Evolutionary conservation across 352 stramenopile species (phyloP).

Genomic region (Nannochloropsis limnetica): DNA sequence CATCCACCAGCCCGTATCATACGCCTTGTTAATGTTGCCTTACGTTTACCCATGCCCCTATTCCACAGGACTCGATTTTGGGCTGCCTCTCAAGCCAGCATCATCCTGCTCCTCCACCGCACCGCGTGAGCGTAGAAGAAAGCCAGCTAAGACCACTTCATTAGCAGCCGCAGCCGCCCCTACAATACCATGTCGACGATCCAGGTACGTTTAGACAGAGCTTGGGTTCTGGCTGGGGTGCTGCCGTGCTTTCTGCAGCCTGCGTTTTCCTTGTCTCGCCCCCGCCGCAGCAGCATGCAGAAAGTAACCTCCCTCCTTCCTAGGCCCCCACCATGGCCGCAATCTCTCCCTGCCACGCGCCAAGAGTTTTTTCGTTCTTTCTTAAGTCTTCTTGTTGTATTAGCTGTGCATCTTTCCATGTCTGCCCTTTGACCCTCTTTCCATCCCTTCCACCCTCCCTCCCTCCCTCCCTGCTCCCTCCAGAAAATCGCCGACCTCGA

Average conservation of each 20-base stretch:
- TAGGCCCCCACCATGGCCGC: not conserved
- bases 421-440: not conserved
- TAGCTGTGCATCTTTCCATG: not conserved
- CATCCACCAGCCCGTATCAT: not conserved
- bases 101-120: not conserved
- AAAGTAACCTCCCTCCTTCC: not conserved
- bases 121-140: not conserved
- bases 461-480: not conserved
- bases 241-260: not conserved
- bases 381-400: no score
- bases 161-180: not conserved
- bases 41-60: not conserved
- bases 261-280: not conserved
- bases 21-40: not conserved
- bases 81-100: not conserved
- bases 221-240: not conserved
- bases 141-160: not conserved
- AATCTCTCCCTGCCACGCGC: not conserved
- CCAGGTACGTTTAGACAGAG: not conserved
- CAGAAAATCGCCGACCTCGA: slow-evolving; percentile 58
- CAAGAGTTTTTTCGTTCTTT: not conserved
- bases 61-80: not conserved
- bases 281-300: not conserved
- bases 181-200: not conserved
- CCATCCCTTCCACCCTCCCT: not conserved